Evolutionary conservation across 2,329 filamentous ascomycete species (phyloP).

Genomic region (Hyphodiscus sp.): DNA sequence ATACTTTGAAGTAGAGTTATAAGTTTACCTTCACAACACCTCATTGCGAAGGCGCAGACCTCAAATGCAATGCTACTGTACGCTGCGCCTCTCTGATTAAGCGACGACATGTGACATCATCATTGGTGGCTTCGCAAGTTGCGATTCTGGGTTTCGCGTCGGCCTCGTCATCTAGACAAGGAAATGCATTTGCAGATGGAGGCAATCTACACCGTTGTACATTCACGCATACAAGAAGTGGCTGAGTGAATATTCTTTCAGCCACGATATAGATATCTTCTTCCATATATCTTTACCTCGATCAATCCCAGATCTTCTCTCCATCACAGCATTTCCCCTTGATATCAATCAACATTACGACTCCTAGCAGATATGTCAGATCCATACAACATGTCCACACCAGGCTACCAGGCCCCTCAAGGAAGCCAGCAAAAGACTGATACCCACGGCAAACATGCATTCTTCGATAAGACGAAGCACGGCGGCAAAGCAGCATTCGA

Average conservation of each 20-base stretch:
- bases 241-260: background rate
- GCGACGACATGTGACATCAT: background rate
- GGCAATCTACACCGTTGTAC: no score
- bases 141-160: background rate
- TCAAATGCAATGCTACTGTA: background rate
- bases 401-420: background rate
- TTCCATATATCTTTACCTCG: background rate
- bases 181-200: background rate
- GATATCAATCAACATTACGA: no score
- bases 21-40: background rate
- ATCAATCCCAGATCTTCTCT: background rate
- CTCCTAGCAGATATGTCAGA: background rate
- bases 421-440: background rate
- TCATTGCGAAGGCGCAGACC: background rate
- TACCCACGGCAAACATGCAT: constrained; percentile 6
- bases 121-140: background rate
- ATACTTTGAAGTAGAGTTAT: no score
- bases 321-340: background rate
- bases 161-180: background rate
- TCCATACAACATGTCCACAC: background rate
- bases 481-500: constrained; percentile 62
- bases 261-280: background rate
- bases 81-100: background rate
- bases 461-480: constrained; percentile 46
- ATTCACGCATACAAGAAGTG: no score